Evolutionary conservation across 1,139 yeast genomes (phyloP), one percentile per base, ranked within the genome.

Genomic region (Magnusiomyces tetraspermus): DNA sequence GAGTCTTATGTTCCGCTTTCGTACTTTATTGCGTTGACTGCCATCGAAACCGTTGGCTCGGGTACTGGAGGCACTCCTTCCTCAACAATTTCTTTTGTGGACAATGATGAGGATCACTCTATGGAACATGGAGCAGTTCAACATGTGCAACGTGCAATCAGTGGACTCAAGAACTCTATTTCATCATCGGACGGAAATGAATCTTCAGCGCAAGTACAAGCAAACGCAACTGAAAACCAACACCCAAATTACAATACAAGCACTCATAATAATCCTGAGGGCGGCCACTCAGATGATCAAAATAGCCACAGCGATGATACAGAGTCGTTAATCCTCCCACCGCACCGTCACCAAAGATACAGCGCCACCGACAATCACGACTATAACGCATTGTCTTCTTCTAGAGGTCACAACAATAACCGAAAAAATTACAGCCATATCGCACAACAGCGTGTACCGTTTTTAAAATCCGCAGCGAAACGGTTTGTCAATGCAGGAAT

Each of bases 11-110:
- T 83, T 46, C 97, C 97, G 0, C 71, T 92, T 53, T 80, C 90
- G 3, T 78, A 80, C 56, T 90, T 85, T 65, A 90, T 92, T 64
- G 97, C 98, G 0, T 73, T 92, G 53, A 76, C 95, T 51, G 81
- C 86, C 0, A 79, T 82, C 40, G 62, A 60, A 49, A 61, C 65
- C 1, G 54, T 54, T 6, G 64, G 65, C 10, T 55, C 61, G 30
- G 59, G 58, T 8, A 36, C 36, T 43, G 33, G 42, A 15, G 31
- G 31, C 10, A 36, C 21, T 11, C 11, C 38, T 30, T 13, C 26
- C 19, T n/a, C 41, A 38, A 38, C 42, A 19, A 24, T 38, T 38
- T 38, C 42, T 5, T 38, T 26, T 17, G n/a, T 33, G 13, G 48
- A n/a, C 33, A 44, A 42, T n/a, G 46, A 45, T 10, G 48, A 40